Percentiles rank a stretch among this genome's conserved stretches.
These are phyloP conservation scores for Eudorina sp. DNA, from an alignment of 139 green algal genomes.

Conservation along the genomic window DNA sequence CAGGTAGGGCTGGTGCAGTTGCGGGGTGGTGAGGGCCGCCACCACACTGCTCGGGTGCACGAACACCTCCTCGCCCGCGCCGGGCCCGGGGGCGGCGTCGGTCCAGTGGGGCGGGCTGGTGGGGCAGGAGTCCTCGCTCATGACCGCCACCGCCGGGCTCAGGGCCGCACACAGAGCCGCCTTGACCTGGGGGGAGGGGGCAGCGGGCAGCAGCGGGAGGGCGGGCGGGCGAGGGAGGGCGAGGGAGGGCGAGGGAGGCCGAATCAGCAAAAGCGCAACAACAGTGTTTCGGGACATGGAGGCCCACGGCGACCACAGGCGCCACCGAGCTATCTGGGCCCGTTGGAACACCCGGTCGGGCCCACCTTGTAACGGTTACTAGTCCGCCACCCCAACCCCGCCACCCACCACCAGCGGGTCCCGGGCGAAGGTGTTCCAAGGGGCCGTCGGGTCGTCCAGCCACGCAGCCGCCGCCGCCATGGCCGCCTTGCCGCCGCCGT, in stretches of 20 bases:
- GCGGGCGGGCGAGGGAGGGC: too few relatives aligned
- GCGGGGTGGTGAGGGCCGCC: constrained; percentile 57
- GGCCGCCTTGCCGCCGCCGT: constrained; percentile 34
- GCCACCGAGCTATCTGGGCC: too few relatives aligned
- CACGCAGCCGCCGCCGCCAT: constrained; percentile 32
- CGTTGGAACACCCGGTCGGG: too few relatives aligned
- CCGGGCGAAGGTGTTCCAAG: constrained; percentile 67
- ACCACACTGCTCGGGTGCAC: constrained; percentile 83
- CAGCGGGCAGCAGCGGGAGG: too few relatives aligned
- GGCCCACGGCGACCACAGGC: too few relatives aligned
- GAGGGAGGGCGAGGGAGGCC: too few relatives aligned
- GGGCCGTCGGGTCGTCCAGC: constrained; percentile 64
- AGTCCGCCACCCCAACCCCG: too few relatives aligned
- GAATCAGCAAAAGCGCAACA: too few relatives aligned
- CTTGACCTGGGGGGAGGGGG: constrained; percentile 72
- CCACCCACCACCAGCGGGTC: constrained; percentile 58
- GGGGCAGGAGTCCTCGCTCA: constrained; percentile 64
- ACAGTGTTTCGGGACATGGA: too few relatives aligned
- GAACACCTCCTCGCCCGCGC: constrained; percentile 64
- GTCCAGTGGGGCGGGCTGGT: constrained; percentile 49
- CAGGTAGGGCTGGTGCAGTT: constrained; percentile 80
- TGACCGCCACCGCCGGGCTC: constrained; percentile 88
- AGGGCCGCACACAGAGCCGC: constrained; percentile 88
- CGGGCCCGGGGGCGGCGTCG: constrained; percentile 6
- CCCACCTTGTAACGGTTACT: too few relatives aligned